These are phyloP conservation scores for Talaromyces islandicus DNA, from an alignment of 2,329 filamentous ascomycete species.

Conservation along the genomic window DNA sequence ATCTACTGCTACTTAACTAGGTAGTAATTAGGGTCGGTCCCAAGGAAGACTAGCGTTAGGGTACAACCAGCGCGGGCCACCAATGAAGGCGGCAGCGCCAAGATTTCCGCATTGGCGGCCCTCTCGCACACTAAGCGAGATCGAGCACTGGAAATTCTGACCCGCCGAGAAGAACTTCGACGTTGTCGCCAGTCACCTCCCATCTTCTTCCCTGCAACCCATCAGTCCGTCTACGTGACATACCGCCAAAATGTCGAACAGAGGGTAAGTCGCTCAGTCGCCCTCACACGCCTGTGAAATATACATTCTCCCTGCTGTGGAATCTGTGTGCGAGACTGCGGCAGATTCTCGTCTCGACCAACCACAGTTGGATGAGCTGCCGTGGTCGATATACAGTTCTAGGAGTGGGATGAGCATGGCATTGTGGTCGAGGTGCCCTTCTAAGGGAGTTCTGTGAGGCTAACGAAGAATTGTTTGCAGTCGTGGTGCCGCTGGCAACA, in stretches of 20 bases:
- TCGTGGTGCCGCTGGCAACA: constrained; percentile 92
- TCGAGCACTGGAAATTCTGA: constrained; percentile 25
- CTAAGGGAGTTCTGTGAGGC: constrained; percentile 4
- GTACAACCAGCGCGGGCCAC: constrained; percentile 16
- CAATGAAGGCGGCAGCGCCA: constrained; percentile 27
- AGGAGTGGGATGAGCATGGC: background rate
- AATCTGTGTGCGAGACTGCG: background rate
- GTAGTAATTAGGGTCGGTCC: background rate
- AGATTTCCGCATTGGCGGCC: constrained; percentile 30
- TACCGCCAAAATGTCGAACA: constrained; percentile 45
- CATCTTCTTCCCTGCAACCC: constrained; percentile 23
- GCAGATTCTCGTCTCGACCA: background rate
- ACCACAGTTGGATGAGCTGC: constrained; percentile 10
- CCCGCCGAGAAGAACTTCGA: constrained; percentile 21
- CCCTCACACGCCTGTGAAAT: background rate
- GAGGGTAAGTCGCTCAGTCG: constrained; percentile 37
- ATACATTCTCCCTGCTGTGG: background rate
- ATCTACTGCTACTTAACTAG: background rate
- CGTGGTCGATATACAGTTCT: background rate
- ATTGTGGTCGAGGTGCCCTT: background rate
- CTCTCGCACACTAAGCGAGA: constrained; percentile 38
- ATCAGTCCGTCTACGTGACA: constrained; percentile 33
- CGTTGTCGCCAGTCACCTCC: constrained; percentile 21
- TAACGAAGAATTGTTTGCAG: constrained; percentile 29
- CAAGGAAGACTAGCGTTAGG: constrained; percentile 31